Evolutionary conservation across 2,329 filamentous ascomycete genomes (phyloP), one percentile per base, ranked within the genome.

Genomic region (Tolypocladium nubicola): DNA sequence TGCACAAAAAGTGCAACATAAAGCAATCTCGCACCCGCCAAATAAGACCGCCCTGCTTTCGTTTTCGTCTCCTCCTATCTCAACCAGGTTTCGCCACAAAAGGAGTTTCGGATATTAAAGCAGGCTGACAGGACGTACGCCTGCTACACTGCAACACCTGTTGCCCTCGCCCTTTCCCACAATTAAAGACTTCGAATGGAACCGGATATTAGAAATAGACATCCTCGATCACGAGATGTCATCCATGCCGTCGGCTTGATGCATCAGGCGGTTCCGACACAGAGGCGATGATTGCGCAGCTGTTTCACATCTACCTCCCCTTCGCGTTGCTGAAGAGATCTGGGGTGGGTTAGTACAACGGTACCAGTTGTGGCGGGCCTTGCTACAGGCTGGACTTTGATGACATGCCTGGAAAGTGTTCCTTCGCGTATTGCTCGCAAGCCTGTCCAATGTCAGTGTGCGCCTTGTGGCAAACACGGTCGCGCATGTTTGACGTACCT

Each of bases 391-490:
- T 57, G 57, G 64, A 60, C 60, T 65, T 62, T 57, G 62, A 61
- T 56, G 62, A 61, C 68, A 60, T 72, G 73, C 71, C 85, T 64
- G 84, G 83, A 67, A 96, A 96, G 73, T 97, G 89, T 72, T 97
- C 93, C 74, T 96, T 97, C 58, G 93, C 93, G 72, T 96, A 97
- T 73, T 97, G 92, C 62, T 81, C 79, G 61, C 79, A 81, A 33
- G 79, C 79, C 71, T 73, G 39, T n/a, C n/a, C 23, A 47, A 50
- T 16, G 53, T 62, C 49, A 61, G 58, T 56, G 4, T 30, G 19
- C 6, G 33, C 19, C 21, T 19, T n/a, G 37, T 37, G 16, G 33
- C 35, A 21, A 13, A 55, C 38, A 19, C 2, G 16, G 16, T 10
- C 47, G 47, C 19, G 47, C 19, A 13, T 13, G 30, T 11, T 37